Evolutionary conservation across 2,329 filamentous ascomycete genomes (phyloP).

Genomic region (Acephala macrosclerotiorum): DNA sequence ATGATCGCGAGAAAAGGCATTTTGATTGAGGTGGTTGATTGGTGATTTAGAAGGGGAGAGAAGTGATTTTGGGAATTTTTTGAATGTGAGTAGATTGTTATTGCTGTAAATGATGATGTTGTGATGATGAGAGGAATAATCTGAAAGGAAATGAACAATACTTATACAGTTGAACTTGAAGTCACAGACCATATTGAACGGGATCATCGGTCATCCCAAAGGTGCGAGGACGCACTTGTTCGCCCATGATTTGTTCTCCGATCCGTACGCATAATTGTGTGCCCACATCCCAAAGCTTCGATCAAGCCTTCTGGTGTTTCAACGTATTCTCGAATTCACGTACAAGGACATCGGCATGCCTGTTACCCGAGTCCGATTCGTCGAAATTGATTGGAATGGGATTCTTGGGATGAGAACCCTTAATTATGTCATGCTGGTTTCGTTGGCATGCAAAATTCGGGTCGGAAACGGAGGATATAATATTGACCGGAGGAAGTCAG

Average conservation of each 20-base stretch:
- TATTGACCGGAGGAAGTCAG: not conserved
- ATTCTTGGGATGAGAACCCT: not conserved
- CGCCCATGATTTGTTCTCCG: conserved; percentile 1
- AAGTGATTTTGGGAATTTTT: not conserved
- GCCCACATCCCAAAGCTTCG: not conserved
- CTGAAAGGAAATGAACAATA: not conserved
- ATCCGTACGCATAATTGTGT: not conserved
- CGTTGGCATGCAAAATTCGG: not conserved
- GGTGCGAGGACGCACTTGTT: not conserved
- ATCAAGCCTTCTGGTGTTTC: conserved; percentile 8
- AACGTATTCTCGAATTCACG: not conserved
- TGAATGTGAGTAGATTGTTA: not conserved
- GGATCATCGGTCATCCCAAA: conserved; percentile 2
- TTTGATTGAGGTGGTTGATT: conserved; percentile 17
- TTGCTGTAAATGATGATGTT: not conserved
- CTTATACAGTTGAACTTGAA: conserved; percentile 2
- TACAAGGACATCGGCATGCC: not conserved
- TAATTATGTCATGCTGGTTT: not conserved
- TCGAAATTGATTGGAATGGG: not conserved
- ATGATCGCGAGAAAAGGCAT: conserved; percentile 32
- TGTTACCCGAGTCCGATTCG: not conserved
- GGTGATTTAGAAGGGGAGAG: not conserved
- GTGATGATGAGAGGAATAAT: not conserved
- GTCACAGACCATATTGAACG: not conserved
- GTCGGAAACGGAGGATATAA: conserved; percentile 5